Conservation (phyloP, 805 yeast genomes). For the Metschnikowia santaceciliae region DNA sequence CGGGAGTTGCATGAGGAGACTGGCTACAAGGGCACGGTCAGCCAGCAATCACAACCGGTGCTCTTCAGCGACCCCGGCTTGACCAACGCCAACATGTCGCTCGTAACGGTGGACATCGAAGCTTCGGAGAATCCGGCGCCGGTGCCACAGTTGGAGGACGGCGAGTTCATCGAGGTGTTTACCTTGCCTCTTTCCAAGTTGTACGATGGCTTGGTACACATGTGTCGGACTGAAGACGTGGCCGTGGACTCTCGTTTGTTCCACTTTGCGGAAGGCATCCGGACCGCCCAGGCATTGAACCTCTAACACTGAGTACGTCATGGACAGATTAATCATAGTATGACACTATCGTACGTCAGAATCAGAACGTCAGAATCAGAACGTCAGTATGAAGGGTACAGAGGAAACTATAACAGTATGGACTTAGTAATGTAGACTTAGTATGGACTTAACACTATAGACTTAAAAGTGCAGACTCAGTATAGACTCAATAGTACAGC, state of each 20-base stretch:
- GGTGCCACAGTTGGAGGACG: conserved; percentile 73
- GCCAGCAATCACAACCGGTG: conserved; percentile 21
- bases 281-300: conserved; percentile 38
- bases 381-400: too few relatives aligned
- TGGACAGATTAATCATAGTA: too few relatives aligned
- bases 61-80: conserved; percentile 78
- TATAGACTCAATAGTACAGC: too few relatives aligned
- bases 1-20: conserved; percentile 91
- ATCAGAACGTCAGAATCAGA: too few relatives aligned
- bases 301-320: background rate
- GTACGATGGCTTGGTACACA: conserved; percentile 47
- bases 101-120: conserved; percentile 79
- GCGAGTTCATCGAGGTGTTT: conserved; percentile 90
- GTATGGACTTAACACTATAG: too few relatives aligned
- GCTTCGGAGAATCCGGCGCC: conserved; percentile 66
- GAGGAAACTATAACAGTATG: too few relatives aligned
- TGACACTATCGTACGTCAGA: too few relatives aligned
- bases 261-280: conserved; percentile 79
- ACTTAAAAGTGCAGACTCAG: too few relatives aligned
- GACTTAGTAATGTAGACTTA: too few relatives aligned
- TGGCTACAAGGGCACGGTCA: conserved; percentile 74
- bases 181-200: conserved; percentile 60
- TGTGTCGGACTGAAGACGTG: conserved; percentile 60
- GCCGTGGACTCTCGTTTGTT: conserved; percentile 83
- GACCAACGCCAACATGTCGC: conserved; percentile 79